These are phyloP conservation scores for Vigna mungo DNA, from an alignment of 306 rosid species.

Conservation along the genomic window DNA sequence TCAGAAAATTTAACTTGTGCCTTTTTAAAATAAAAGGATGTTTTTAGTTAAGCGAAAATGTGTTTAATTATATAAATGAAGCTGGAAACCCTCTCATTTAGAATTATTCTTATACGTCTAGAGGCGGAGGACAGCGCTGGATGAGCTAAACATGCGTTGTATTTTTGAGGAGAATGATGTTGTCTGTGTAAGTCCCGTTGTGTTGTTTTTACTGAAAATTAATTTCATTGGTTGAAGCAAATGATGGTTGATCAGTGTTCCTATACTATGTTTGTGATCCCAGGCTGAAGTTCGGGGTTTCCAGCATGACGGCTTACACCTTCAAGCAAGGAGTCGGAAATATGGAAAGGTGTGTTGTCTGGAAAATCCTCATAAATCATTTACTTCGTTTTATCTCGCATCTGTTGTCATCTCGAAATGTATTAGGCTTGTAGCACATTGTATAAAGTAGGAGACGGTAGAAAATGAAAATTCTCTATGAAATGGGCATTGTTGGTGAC, in stretches of 20 bases:
- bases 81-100: conserved; percentile 37
- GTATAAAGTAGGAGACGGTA: conserved; percentile 4
- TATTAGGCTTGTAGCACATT: background rate
- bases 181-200: conserved; percentile 66
- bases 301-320: conserved; percentile 90
- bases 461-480: background rate
- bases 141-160: conserved; percentile 93
- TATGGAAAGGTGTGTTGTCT: conserved; percentile 80
- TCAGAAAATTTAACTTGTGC: background rate
- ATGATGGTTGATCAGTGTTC: background rate
- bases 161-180: conserved; percentile 90
- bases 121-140: conserved; percentile 91
- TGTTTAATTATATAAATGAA: too few species aligned
- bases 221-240: conserved; percentile 16
- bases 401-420: conserved; percentile 16
- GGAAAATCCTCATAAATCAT: conserved; percentile 22
- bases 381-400: background rate
- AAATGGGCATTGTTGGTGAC: conserved; percentile 14
- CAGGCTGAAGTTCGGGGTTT: conserved; percentile 95
- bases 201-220: conserved; percentile 15
- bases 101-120: conserved; percentile 43
- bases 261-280: conserved; percentile 9
- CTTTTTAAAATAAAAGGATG: background rate
- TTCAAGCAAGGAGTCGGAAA: conserved; percentile 96
- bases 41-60: too few species aligned